Conservation (phyloP, 2,329 filamentous ascomycete genomes). For the Tolypocladium paradoxum region DNA sequence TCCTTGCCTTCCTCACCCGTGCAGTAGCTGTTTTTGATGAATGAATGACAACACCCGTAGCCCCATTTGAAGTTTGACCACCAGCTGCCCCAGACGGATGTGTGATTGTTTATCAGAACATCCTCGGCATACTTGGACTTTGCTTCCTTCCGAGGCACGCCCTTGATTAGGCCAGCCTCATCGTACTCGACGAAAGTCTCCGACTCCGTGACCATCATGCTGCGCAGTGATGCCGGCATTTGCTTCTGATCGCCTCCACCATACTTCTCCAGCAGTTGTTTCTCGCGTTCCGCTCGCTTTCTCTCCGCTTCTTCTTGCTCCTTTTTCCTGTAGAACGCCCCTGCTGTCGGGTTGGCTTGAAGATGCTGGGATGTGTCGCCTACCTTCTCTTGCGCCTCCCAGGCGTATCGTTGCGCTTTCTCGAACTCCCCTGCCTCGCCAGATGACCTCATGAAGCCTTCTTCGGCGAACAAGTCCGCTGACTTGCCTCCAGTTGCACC, state of each 20-base stretch:
- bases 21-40: conserved; percentile 93
- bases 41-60: conserved; percentile 89
- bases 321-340: conserved; percentile 73
- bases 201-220: conserved; percentile 63
- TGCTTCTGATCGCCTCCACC: conserved; percentile 51
- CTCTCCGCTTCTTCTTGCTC: conserved; percentile 62
- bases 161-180: conserved; percentile 79
- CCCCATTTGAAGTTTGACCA: conserved; percentile 95
- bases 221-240: conserved; percentile 51
- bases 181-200: conserved; percentile 93
- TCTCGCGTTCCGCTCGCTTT: conserved; percentile 57
- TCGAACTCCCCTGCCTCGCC: conserved; percentile 93
- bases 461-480: conserved; percentile 76
- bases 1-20: conserved; percentile 80
- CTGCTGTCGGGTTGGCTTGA: conserved; percentile 92
- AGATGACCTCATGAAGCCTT: conserved; percentile 79
- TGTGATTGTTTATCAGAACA: conserved; percentile 81
- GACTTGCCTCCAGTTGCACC: conserved; percentile 72
- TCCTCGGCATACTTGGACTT: conserved; percentile 93
- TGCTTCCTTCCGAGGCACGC: conserved; percentile 61
- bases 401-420: conserved; percentile 77
- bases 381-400: conserved; percentile 83
- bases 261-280: conserved; percentile 70
- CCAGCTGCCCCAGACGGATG: conserved; percentile 91
- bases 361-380: conserved; percentile 75